Conservation (phyloP, 2,329 filamentous ascomycete genomes). For the Beauveria scarabaeidicola region DNA sequence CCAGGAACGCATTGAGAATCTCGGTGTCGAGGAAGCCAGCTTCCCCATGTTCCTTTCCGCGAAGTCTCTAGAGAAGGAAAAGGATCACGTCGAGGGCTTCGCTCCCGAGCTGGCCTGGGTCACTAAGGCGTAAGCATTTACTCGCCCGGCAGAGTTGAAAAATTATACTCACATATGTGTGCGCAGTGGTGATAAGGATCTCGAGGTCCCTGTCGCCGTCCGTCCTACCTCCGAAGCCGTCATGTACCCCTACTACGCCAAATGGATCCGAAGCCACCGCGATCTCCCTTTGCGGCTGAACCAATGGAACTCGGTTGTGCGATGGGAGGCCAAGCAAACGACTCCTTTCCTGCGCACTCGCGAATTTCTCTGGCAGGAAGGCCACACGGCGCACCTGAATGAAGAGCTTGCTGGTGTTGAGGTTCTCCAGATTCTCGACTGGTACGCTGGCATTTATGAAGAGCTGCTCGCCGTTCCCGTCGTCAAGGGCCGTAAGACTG, state of each 20-base stretch:
- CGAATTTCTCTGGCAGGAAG: constrained; percentile 98
- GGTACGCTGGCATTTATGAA: constrained; percentile 88
- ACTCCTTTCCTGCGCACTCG: constrained; percentile 82
- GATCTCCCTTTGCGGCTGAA: constrained; percentile 91
- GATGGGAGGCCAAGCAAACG: constrained; percentile 95
- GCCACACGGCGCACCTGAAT: constrained; percentile 81
- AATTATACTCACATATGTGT: background rate
- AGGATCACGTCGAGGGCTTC: constrained; percentile 98
- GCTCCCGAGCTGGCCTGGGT: constrained; percentile 88
- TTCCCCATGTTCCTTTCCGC: constrained; percentile 94
- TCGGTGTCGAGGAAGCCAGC: constrained; percentile 92
- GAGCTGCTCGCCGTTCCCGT: constrained; percentile 91
- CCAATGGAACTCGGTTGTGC: constrained; percentile 90
- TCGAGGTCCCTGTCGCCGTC: constrained; percentile 69
- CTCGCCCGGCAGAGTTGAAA: background rate
- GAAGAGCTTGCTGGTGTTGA: constrained; percentile 74
- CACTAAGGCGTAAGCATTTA: constrained; percentile 59
- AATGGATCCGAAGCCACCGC: constrained; percentile 94
- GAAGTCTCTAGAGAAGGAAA: constrained; percentile 80
- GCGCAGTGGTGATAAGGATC: constrained; percentile 73
- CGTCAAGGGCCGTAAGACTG: constrained; percentile 87
- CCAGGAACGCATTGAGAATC: constrained; percentile 68
- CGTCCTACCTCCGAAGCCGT: constrained; percentile 65
- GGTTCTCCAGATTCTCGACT: constrained; percentile 85
- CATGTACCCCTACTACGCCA: constrained; percentile 93